Conservation (phyloP, 129 eudicot species). For the Oenanthe sinensis region DNA sequence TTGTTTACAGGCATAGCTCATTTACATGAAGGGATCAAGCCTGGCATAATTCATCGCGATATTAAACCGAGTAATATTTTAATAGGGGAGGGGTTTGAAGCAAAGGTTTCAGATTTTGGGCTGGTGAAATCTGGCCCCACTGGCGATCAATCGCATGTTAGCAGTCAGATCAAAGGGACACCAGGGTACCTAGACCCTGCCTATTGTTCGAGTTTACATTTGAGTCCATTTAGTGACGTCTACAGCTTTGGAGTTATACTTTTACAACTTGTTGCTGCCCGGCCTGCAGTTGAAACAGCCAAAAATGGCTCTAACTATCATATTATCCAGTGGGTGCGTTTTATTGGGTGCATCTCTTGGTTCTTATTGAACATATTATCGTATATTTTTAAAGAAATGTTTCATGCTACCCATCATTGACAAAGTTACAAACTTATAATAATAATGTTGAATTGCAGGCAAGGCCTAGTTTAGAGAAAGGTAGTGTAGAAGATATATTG, state of each 20-base stretch:
- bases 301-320: constrained; percentile 34
- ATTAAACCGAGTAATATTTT: constrained; percentile 77
- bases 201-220: constrained; percentile 55
- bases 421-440: neutral
- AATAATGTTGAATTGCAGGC: constrained; percentile 31
- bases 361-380: neutral
- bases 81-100: constrained; percentile 61
- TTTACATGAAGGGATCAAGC: constrained; percentile 62
- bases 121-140: constrained; percentile 60
- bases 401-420: neutral
- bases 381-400: neutral
- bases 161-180: constrained; percentile 73
- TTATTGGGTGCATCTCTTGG: neutral
- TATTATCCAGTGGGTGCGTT: constrained; percentile 66
- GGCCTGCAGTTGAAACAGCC: constrained; percentile 57
- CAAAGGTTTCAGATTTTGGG: constrained; percentile 81
- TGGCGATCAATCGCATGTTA: constrained; percentile 73
- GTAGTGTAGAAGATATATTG: constrained; percentile 50
- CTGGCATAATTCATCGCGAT: constrained; percentile 73
- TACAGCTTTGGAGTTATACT: constrained; percentile 79
- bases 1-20: constrained; percentile 51
- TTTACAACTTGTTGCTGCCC: constrained; percentile 67
- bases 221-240: constrained; percentile 72
- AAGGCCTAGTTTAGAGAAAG: constrained; percentile 52
- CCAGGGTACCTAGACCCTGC: constrained; percentile 87